phyloP scores from a whole-genome alignment of 1,284 basidiomycete species.

The Ustilago tritici region DNA sequence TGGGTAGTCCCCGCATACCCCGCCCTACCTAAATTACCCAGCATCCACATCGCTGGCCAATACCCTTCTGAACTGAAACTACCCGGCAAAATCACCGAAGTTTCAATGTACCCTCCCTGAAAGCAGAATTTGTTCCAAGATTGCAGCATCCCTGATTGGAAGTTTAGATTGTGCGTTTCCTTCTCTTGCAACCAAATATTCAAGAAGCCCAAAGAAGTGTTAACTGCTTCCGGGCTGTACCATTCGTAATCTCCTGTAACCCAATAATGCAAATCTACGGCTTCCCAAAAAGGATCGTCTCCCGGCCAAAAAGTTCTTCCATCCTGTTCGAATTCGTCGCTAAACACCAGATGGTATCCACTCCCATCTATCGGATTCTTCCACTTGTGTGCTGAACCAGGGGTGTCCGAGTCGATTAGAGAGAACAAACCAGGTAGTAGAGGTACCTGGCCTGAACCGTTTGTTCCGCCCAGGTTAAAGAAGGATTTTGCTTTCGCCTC shows the following conservation, averaged over 20 bases:
- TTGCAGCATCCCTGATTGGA: constrained; percentile 62
- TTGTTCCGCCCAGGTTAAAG: constrained; percentile 77
- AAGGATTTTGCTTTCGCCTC: constrained; percentile 11
- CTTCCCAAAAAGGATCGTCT: constrained; percentile 66
- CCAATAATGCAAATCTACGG: constrained; percentile 54
- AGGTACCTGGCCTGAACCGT: constrained; percentile 59
- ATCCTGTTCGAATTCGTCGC: constrained; percentile 80
- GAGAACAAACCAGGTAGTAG: constrained; percentile 20
- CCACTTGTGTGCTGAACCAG: constrained; percentile 13
- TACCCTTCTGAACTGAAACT: constrained; percentile 67
- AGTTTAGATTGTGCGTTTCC: constrained; percentile 59
- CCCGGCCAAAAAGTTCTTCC: constrained; percentile 74
- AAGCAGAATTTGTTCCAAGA: constrained; percentile 67
- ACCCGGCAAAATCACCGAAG: constrained; percentile 49
- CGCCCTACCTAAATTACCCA: constrained; percentile 58
- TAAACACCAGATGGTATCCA: constrained; percentile 73
- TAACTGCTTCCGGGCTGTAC: constrained; percentile 64
- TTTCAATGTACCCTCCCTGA: constrained; percentile 62
- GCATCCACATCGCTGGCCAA: constrained; percentile 70
- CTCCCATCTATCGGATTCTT: constrained; percentile 19
- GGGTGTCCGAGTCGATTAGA: constrained; percentile 54
- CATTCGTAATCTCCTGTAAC: constrained; percentile 63
- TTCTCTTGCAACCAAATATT: constrained; percentile 51
- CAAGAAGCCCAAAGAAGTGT: constrained; percentile 52
- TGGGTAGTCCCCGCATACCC: constrained; percentile 66